Evolutionary conservation across 331 rosid species (phyloP).

Genomic region (Arachis monticola): DNA sequence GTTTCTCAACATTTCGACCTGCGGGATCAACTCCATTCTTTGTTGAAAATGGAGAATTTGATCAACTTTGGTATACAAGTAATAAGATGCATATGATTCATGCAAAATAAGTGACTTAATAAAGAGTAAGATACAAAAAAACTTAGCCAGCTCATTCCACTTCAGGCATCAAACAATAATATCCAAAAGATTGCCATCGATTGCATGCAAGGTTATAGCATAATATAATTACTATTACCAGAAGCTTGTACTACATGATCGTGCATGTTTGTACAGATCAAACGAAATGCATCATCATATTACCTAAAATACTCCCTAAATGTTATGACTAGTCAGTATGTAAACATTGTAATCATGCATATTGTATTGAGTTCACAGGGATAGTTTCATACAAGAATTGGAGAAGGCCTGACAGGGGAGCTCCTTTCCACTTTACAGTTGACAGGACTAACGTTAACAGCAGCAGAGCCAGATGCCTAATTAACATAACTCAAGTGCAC

Average conservation of each 20-base stretch:
- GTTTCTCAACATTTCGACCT: conserved; percentile 66
- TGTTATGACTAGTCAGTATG: conserved; percentile 22
- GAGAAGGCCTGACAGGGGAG: conserved; percentile 79
- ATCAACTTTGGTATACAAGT: conserved; percentile 32
- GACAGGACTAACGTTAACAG: conserved; percentile 60
- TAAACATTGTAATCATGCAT: conserved; percentile 14
- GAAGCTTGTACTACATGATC: neutral
- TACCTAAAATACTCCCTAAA: conserved; percentile 2
- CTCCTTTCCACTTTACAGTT: conserved; percentile 81
- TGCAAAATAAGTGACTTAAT: conserved; percentile 4
- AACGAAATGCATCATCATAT: conserved; percentile 3
- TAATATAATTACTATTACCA: neutral
- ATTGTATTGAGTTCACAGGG: conserved; percentile 33
- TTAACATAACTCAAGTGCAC: conserved; percentile 35
- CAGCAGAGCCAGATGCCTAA: conserved; percentile 70
- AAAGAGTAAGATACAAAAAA: neutral
- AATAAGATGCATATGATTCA: conserved; percentile 11
- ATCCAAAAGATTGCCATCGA: conserved; percentile 26
- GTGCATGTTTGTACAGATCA: neutral
- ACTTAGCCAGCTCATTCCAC: conserved; percentile 15
- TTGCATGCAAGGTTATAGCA: conserved; percentile 12
- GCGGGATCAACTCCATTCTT: conserved; percentile 73
- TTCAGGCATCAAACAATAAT: conserved; percentile 7
- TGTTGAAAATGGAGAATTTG: conserved; percentile 44
- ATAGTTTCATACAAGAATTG: conserved; percentile 63